Conservation (phyloP, 1,284 basidiomycete species). For the Termitomyces sp. region DNA sequence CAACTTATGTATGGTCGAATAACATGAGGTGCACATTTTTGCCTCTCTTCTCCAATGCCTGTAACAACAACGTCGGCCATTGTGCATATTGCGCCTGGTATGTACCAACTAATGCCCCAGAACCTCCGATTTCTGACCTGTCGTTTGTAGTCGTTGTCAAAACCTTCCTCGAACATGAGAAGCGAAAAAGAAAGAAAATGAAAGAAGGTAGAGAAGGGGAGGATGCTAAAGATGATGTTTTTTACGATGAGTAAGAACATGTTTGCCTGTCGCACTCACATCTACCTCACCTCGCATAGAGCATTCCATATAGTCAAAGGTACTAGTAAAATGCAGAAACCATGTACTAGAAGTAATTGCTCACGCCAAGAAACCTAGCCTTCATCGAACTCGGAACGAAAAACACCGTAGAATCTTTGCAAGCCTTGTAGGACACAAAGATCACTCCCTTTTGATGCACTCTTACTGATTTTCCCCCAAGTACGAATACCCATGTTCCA, state of each 20-base stretch:
- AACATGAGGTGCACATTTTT: background rate
- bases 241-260: background rate
- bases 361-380: background rate
- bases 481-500: conserved; percentile 74
- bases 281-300: background rate
- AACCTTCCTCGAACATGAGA: background rate
- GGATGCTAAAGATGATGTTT: background rate
- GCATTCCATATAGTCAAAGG: conserved; percentile 1
- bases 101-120: background rate
- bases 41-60: background rate
- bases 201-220: background rate
- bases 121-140: background rate
- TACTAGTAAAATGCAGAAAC: background rate
- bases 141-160: background rate
- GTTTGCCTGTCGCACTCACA: background rate
- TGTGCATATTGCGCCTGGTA: background rate
- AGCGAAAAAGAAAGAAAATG: background rate
- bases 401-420: background rate
- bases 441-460: background rate
- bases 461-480: conserved; percentile 18
- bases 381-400: background rate
- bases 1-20: background rate
- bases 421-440: background rate
- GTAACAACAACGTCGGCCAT: background rate
- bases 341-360: background rate